Base-by-base conservation (phyloP, 108 stramenopile species). In the Pseudonitzschia delicatissima region DNA sequence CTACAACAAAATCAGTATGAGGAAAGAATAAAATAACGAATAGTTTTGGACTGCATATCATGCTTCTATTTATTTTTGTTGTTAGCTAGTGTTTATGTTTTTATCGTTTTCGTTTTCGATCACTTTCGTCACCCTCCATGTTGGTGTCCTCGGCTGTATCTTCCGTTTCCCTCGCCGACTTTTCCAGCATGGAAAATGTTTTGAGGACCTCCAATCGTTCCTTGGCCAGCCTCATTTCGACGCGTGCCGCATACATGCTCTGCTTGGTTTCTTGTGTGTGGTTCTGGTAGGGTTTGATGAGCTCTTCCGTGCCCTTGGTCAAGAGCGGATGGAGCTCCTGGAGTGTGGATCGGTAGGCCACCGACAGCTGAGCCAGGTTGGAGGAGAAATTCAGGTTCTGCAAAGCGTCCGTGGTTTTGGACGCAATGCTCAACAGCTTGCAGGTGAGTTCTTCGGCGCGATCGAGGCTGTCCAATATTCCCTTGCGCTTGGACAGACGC, bases 201-300 rank as follows among this genome's bases (percentile, higher is more conserved):
- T 74, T 52, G 13, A 81, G 31, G 2, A 81, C 80, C 1, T 81
- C 47, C 48, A 64, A 45, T 45, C 76, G 57, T 51, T 81, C 80
- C 31, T 71, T 67, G 17, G 80, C 76, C 26, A 81, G 49, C 32
- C 80, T 61, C 71, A 72, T 77, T 52, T 81, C 80, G 12, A 81
- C 76, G 36, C 80, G 45, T n/a, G 80, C 76, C n/a, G 76, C 76
- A 32, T 81, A 81, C 80, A 81, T 81, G 50, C 76, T 81, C 37
- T 71, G 73, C 17, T 64, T 72, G 8, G 67, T 65, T 40, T 72
- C 67, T 26, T 31, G 63, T 3, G 71, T 40, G 62, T 81, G 80
- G 59, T 81, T 81, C 49, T 81, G 64, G 35, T 77, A 81, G 15
- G 80, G 57, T 34, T 64, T 39, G 25, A 81, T 61, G 37, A 81